Percentiles rank a stretch among this genome's conserved stretches.
Conservation (phyloP, 441 rosid species). For the Hura crepitans region DNA sequence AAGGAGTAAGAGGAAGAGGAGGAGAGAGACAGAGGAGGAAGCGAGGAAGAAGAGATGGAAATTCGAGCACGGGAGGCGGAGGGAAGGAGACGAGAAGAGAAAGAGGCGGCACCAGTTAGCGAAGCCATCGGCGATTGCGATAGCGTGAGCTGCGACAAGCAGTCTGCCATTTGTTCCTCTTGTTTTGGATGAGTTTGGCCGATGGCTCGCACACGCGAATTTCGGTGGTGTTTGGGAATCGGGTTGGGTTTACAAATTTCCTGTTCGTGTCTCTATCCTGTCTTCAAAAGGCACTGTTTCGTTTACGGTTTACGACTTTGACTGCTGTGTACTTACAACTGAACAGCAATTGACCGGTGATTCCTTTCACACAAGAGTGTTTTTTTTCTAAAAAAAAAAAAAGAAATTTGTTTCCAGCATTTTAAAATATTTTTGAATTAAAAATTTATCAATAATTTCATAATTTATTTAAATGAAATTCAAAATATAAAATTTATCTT, state of each 20-base stretch:
- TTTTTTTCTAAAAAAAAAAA: no score
- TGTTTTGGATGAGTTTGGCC: slow-evolving; percentile 14
- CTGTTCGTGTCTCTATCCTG: background rate
- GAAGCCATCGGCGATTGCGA: slow-evolving; percentile 48
- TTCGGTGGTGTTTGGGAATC: background rate
- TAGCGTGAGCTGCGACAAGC: slow-evolving; percentile 17
- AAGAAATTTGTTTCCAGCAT: no score
- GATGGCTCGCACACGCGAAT: slow-evolving; percentile 10
- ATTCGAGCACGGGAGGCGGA: slow-evolving; percentile 8
- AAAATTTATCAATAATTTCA: no score
- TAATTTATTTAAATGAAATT: no score
- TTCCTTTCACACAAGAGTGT: slow-evolving; percentile 14
- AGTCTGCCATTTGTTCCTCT: slow-evolving; percentile 29
- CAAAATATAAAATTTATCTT: no score
- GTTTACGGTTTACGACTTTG: background rate
- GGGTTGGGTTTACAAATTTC: slow-evolving; percentile 6
- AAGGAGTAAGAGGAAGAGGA: slow-evolving; percentile 33
- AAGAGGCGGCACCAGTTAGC: slow-evolving; percentile 36
- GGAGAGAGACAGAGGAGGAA: slow-evolving; percentile 21
- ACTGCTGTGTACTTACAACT: background rate
- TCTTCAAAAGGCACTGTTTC: background rate
- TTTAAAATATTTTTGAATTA: no score
- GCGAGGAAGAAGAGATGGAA: slow-evolving; percentile 15
- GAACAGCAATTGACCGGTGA: background rate
- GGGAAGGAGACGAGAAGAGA: slow-evolving; percentile 47